Evolutionary conservation across 2,329 filamentous ascomycete species (phyloP), one percentile per base, ranked within the genome.

Genomic region (Talaromyces verruculosus): DNA sequence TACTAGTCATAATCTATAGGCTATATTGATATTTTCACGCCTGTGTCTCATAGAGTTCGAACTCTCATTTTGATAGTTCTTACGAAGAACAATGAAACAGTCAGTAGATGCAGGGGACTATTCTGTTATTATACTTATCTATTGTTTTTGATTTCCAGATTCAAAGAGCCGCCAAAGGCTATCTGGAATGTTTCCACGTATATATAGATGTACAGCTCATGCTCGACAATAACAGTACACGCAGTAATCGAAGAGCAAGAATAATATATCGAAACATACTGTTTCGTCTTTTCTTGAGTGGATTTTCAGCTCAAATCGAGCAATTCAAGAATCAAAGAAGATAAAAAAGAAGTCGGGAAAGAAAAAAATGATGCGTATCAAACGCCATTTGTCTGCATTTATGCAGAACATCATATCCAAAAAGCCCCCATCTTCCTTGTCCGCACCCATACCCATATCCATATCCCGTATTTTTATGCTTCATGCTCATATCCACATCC

Each of bases 301-400:
- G 1, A 57, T 13, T 10, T 25, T 53, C 15, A 11, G 25, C 17
- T 11, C 28, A 28, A 10, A n/a, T 53, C 49, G 11, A 53, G n/a
- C n/a, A 4, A 11, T 37, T 22, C n/a, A 22, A 35, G 8, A 28
- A 7, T 17, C 47, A 57, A 5, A 25, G n/a, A 37, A 39, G 25
- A 25, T 25, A 7, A 28, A 28, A 25, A 5, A 8, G n/a, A 8
- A 8, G 37, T 47, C 17, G 37, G 43, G 28, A 51, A 25, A 49
- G 33, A n/a, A 25, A 28, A 62, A 62, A 19, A 30, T 62, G 60
- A 62, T 63, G 61, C 45, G 35, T 63, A 63, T 63, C 61, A 63
- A 62, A 51, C 33, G 33, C 45, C 59, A 51, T 8, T 37, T 57
- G 22, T 30, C 47, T 33, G 61, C 61, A 51, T 43, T 3, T 22